A percentile compares a stretch with the other conserved stretches of the same genome.
Conservation (phyloP, 208 protist genomes). For the Novymonas esmeraldas region DNA sequence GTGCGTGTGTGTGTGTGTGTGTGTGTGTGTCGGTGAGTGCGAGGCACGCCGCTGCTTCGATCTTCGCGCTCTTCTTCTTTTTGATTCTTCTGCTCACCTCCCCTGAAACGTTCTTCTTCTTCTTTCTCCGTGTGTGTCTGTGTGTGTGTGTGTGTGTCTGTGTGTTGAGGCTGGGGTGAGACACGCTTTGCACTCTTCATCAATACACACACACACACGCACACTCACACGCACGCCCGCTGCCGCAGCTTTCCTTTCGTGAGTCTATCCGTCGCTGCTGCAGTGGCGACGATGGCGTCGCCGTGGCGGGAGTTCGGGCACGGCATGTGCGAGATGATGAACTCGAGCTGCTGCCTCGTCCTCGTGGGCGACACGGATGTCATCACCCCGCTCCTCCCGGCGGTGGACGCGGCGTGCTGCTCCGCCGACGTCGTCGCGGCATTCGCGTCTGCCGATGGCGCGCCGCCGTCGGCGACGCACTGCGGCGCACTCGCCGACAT, state of each 20-base stretch:
- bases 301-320: slow-evolving; percentile 22
- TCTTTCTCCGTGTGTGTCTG: background rate
- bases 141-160: too few relatives aligned
- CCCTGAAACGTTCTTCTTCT: too few relatives aligned
- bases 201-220: too few relatives aligned
- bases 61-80: too few relatives aligned
- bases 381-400: background rate
- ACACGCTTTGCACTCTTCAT: too few relatives aligned
- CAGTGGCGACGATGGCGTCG: slow-evolving; percentile 4
- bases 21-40: too few relatives aligned
- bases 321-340: slow-evolving; percentile 20
- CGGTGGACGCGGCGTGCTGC: slow-evolving; percentile 20
- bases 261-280: background rate
- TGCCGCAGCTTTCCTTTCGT: background rate
- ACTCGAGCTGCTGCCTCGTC: slow-evolving; percentile 21
- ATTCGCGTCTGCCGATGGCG: background rate
- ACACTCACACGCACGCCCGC: too few relatives aligned
- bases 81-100: too few relatives aligned
- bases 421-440: background rate
- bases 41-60: too few relatives aligned
- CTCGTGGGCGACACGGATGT: slow-evolving; percentile 17
- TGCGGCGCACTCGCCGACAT: slow-evolving; percentile 10
- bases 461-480: too few relatives aligned
- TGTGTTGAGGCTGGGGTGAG: too few relatives aligned
- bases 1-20: too few relatives aligned